Evolutionary conservation across 305 asterid species (phyloP), one percentile per base, ranked within the genome.

Genomic region (Fraxinus sp.): DNA sequence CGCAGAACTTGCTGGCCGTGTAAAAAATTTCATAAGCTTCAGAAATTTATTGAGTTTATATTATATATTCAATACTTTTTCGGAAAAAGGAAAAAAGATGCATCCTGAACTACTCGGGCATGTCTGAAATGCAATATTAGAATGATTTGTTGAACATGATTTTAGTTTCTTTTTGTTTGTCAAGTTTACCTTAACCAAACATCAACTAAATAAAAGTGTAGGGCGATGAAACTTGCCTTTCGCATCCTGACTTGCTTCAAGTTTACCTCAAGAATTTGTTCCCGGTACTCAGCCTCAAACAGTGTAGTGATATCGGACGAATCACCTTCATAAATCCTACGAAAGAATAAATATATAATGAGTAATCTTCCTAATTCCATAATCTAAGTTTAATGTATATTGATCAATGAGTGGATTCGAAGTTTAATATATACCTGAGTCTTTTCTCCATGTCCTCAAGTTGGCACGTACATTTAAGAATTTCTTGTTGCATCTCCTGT

Each of bases 401-500:
- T 28, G 33, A 57, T 79, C 36, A 80, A 33, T 10, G 71, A 70
- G 32, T 35, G 13, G 22, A 8, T 20, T 49, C 18, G 7, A 39
- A 49, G 4, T 64, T 28, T 49, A 26, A 26, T 41, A 76, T 30
- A 35, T 75, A 95, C 99, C 95, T 92, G 28, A 94, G 68, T 73
- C 89, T 88, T 80, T 89, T 94, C 87, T 91, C 97, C 94, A 87
- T 84, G n/a, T 94, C 92, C 77, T 88, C 96, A 20, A 94, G 84
- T 49, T 91, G 94, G 83, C 89, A 84, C 84, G 89, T 93, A 86
- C 89, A 92, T 84, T 87, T 87, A 41, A 90, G 22, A 52, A 94
- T 77, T 84, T 96, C 94, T 82, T 90, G 95, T 81, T 93, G 96
- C 84, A 93, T 84, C 83, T 91, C 97, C 98, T 95, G 93, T 35